Evolutionary conservation across 495 filamentous ascomycete species (phyloP).

Genomic region (Daldinia bambusicola): DNA sequence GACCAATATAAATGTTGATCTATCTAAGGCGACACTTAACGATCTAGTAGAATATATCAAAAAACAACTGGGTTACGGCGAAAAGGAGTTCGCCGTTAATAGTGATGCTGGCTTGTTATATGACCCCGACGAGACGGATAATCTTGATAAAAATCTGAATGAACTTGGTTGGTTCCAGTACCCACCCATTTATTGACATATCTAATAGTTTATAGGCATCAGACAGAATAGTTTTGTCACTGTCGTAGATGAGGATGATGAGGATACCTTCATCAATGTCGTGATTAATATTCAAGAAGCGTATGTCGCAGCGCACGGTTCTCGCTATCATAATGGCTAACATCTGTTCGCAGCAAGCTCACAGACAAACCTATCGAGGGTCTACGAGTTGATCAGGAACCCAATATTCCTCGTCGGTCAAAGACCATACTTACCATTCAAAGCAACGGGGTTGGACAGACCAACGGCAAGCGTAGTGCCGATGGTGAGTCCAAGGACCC

Average conservation of each 20-base stretch:
- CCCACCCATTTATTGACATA: constrained; percentile 4
- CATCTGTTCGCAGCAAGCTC: constrained; percentile 44
- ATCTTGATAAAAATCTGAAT: constrained; percentile 77
- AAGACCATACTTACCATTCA: constrained; percentile 51
- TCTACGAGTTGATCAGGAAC: constrained; percentile 42
- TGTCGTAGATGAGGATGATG: constrained; percentile 83
- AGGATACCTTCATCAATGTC: constrained; percentile 83
- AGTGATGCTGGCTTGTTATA: constrained; percentile 80
- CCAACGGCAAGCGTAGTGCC: constrained; percentile 46
- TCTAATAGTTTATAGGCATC: constrained; percentile 57
- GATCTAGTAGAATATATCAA: constrained; percentile 83
- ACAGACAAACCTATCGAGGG: constrained; percentile 55
- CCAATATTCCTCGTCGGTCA: constrained; percentile 59
- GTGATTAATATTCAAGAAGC: constrained; percentile 70
- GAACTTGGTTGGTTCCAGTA: constrained; percentile 71
- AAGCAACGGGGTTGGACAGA: constrained; percentile 45
- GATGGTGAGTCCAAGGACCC: constrained; percentile 37
- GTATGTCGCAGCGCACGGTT: constrained; percentile 49
- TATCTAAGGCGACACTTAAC: constrained; percentile 78
- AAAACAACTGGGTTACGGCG: constrained; percentile 77
- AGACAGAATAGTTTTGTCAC: constrained; percentile 81
- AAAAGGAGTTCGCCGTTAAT: constrained; percentile 79
- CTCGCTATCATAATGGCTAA: constrained; percentile 18
- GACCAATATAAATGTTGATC: constrained; percentile 71
- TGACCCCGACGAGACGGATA: constrained; percentile 88